A percentile compares a stretch with the other conserved stretches of the same genome.
Evolutionary conservation across 208 protist genomes (phyloP).

Genomic region (Leishmania major): DNA sequence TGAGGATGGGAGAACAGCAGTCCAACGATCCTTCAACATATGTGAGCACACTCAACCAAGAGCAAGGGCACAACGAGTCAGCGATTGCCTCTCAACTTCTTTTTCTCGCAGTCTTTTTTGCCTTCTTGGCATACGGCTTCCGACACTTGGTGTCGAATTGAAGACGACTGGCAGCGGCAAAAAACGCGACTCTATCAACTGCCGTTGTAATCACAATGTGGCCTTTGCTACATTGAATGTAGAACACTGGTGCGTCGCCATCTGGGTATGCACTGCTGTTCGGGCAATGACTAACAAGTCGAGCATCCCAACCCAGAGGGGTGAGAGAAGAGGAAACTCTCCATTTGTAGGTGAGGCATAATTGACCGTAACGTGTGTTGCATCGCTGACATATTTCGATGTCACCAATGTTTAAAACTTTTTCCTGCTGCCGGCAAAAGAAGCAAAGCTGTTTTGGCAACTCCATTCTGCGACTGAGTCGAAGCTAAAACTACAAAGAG

Average conservation of each 20-base stretch:
- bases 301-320: constrained; percentile 12
- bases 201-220: constrained; percentile 17
- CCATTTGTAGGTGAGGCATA: constrained; percentile 17
- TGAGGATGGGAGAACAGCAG: background rate
- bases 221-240: constrained; percentile 20
- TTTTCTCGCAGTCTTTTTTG: constrained; percentile 6
- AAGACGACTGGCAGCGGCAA: constrained; percentile 21
- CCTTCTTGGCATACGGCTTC: background rate
- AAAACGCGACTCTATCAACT: constrained; percentile 27
- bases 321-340: background rate
- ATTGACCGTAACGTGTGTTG: constrained; percentile 9
- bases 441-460: constrained; percentile 7
- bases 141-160: constrained; percentile 9
- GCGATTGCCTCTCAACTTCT: background rate
- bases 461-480: constrained; percentile 11
- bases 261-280: constrained; percentile 11
- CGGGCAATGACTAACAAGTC: constrained; percentile 11
- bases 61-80: background rate
- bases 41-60: too few species aligned
- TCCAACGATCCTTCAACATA: background rate
- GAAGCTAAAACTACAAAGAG: background rate
- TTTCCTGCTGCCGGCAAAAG: constrained; percentile 22
- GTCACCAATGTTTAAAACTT: background rate
- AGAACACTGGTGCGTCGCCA: constrained; percentile 16
- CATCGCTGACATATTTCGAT: constrained; percentile 25